Conservation (phyloP, 768 basidiomycete species). For the Suillus lakei region DNA sequence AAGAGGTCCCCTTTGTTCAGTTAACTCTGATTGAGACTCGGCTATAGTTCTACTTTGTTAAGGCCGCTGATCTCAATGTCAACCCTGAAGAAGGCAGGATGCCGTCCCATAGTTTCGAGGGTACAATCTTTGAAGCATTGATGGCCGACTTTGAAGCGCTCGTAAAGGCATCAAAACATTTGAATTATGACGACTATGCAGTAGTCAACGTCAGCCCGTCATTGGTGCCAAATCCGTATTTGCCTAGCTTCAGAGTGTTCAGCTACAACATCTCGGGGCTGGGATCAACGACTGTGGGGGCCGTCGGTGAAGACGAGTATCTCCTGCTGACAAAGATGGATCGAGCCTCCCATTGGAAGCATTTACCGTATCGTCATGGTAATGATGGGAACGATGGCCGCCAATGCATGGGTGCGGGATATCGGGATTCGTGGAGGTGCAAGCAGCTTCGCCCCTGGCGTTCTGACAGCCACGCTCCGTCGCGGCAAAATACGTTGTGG, state of each 20-base stretch:
- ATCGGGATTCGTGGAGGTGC: slow-evolving; percentile 68
- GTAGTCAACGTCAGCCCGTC: slow-evolving; percentile 83
- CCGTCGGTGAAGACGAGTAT: slow-evolving; percentile 17
- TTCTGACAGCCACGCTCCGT: slow-evolving; percentile 69
- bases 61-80: slow-evolving; percentile 54
- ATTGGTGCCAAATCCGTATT: slow-evolving; percentile 86
- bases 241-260: slow-evolving; percentile 81
- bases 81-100: slow-evolving; percentile 24
- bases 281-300: slow-evolving; percentile 1
- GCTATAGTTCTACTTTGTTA: slow-evolving; percentile 58
- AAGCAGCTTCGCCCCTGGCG: slow-evolving; percentile 61
- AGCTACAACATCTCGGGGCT: slow-evolving; percentile 73
- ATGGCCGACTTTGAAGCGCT: slow-evolving; percentile 68
- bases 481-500: slow-evolving; percentile 69
- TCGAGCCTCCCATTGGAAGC: slow-evolving; percentile 13
- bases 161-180: slow-evolving; percentile 51
- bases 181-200: slow-evolving; percentile 68
- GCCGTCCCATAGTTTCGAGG: not conserved
- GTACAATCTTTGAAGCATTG: slow-evolving; percentile 48
- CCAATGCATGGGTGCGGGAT: slow-evolving; percentile 53
- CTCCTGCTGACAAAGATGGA: slow-evolving; percentile 1
- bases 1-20: slow-evolving; percentile 30
- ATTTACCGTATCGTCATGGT: slow-evolving; percentile 49
- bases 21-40: not conserved
- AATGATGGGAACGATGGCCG: slow-evolving; percentile 47